phyloP scores from a whole-genome alignment of 768 basidiomycete species.

The Cantharellus anzutake region DNA sequence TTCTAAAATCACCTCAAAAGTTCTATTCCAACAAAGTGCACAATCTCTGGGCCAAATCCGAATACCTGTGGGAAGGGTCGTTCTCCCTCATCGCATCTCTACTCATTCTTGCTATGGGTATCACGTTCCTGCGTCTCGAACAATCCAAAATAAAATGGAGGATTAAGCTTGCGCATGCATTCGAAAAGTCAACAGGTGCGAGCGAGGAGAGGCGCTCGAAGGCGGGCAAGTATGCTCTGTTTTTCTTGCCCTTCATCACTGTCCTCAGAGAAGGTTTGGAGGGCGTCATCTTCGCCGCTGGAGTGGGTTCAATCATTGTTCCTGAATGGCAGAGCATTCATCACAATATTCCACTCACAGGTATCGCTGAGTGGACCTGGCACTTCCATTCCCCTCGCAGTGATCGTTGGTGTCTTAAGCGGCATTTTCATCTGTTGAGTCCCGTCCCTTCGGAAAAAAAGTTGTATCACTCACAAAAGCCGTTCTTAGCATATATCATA shows the following conservation, averaged over 20 bases:
- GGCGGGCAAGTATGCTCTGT: constrained; percentile 55
- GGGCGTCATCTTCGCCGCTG: constrained; percentile 84
- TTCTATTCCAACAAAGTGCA: constrained; percentile 3
- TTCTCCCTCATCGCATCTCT: constrained; percentile 28
- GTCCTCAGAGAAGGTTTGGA: constrained; percentile 89
- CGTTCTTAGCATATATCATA: constrained; percentile 28
- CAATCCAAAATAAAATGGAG: constrained; percentile 89
- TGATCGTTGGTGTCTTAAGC: constrained; percentile 72
- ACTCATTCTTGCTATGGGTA: constrained; percentile 85
- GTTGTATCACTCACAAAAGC: neutral
- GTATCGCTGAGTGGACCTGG: constrained; percentile 70
- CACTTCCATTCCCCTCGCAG: constrained; percentile 73
- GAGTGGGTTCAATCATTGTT: constrained; percentile 23
- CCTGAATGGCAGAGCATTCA: neutral
- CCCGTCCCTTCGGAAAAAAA: neutral
- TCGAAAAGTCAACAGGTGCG: constrained; percentile 16
- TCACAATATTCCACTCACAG: constrained; percentile 7
- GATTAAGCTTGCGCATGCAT: constrained; percentile 66
- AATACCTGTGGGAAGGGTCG: constrained; percentile 72
- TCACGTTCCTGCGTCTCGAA: constrained; percentile 93
- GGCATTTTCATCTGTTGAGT: constrained; percentile 18
- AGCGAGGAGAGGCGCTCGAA: constrained; percentile 8
- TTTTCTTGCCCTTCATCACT: constrained; percentile 78
- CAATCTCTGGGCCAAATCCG: neutral
- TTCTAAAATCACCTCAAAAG: neutral